Percentiles rank a stretch among this genome's conserved stretches.
Conservation (phyloP, 306 rosid species). For the Cucurbita pepo region DNA sequence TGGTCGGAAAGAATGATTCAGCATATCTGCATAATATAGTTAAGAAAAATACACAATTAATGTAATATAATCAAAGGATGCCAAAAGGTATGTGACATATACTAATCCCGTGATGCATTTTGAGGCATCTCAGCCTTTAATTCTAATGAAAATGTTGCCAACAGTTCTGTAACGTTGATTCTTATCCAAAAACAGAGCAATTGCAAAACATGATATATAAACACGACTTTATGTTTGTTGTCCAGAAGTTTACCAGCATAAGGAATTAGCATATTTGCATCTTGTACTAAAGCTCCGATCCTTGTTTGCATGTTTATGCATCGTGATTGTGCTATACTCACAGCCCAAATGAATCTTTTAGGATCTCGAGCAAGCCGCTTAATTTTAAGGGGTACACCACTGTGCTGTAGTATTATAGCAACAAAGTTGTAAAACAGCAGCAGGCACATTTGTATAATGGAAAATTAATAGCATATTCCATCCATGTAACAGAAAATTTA, state of each 20-base stretch:
- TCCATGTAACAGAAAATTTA: constrained; percentile 17
- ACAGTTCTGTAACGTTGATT: not conserved
- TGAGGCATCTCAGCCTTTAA: not conserved
- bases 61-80: not conserved
- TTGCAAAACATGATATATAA: not conserved
- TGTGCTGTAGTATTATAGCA: constrained; percentile 37
- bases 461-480: constrained; percentile 6
- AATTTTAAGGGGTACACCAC: constrained; percentile 64
- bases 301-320: constrained; percentile 67
- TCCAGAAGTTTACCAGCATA: constrained; percentile 53
- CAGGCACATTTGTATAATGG: not conserved
- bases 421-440: not conserved
- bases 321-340: constrained; percentile 78
- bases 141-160: not conserved
- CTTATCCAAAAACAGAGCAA: not conserved
- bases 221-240: not conserved
- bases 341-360: constrained; percentile 81
- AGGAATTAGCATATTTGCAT: constrained; percentile 75
- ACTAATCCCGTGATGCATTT: not conserved
- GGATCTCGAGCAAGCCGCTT: constrained; percentile 76
- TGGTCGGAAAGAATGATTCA: constrained; percentile 90
- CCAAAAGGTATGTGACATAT: too few relatives aligned
- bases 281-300: constrained; percentile 67
- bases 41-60: not conserved
- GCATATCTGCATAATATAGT: constrained; percentile 54